Base-by-base conservation (phyloP, 306 rosid genomes). In the Citrullus amarus region DNA sequence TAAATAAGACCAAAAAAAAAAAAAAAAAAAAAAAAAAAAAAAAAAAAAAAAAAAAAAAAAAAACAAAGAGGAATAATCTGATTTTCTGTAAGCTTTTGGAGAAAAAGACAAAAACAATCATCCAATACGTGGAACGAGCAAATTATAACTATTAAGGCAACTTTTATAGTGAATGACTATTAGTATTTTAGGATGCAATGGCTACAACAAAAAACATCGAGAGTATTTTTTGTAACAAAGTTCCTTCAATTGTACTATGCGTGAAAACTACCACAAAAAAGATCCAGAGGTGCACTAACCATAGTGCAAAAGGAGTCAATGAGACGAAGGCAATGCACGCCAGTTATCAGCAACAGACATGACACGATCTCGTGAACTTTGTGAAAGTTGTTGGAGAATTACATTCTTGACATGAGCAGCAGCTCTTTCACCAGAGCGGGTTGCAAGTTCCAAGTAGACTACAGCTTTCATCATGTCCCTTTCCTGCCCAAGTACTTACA, bases 361-460 rank as follows among this genome's bases (percentile, higher is more conserved):
- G 79, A 70, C 93, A 38, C 82, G 87, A 80, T 85, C 90, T 2
- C 83, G 91, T 5, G 94, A 89, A 79, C 83, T 84, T 51, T 80
- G 77, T 32, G 97, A 87, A 80, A 92, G 82, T 77, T 84, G 91
- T 80, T 85, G 90, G 72, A 88, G 85, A 75, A 89, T 85, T 58
- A 79, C 96, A 75, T 84, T 80, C 91, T 89, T 94, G 79, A 92
- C 86, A 80, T 80, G 90, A 79, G 77, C 79, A 8, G 96, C 97
- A 28, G 92, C 94, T 46, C 85, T 86, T 85, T 90, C 97, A 18
- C 96, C 96, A 50, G 89, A 88, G 20, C 90, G 97, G 54, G 82
- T 84, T 17, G 96, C 98, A 54, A 94, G 96, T 81, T 94, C 97
- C 86, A 94, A 85, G 89, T 92, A 94, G 32, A 94, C 94, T 57